These are phyloP conservation scores for Elsinoe arachidis DNA, from an alignment of 2,329 filamentous ascomycete genomes.

Conservation along the genomic window DNA sequence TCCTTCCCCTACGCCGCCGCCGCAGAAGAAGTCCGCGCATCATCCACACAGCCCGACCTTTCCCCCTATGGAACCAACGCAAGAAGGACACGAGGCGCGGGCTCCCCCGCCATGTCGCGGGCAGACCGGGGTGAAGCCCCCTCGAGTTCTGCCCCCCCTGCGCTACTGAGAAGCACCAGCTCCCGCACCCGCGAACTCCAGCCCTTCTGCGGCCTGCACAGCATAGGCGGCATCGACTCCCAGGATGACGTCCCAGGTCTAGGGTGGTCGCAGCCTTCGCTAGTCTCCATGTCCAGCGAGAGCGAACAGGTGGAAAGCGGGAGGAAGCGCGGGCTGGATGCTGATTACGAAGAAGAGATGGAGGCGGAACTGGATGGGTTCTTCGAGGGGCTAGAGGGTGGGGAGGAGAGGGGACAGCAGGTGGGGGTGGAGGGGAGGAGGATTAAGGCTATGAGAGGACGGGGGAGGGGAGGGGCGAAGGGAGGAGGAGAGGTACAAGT, in stretches of 20 bases:
- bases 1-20: slow-evolving; percentile 9
- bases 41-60: background rate
- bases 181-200: slow-evolving; percentile 50
- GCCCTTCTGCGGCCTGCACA: slow-evolving; percentile 75
- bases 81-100: background rate
- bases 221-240: slow-evolving; percentile 57
- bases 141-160: background rate
- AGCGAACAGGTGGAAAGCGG: slow-evolving; percentile 6
- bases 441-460: slow-evolving; percentile 28
- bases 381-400: slow-evolving; percentile 22
- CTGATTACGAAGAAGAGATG: slow-evolving; percentile 29
- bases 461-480: slow-evolving; percentile 19
- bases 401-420: background rate
- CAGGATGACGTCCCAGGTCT: slow-evolving; percentile 38
- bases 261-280: slow-evolving; percentile 28
- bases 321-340: slow-evolving; percentile 3
- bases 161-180: background rate
- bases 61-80: background rate
- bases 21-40: background rate
- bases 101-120: background rate
- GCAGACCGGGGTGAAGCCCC: background rate
- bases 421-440: slow-evolving; percentile 20
- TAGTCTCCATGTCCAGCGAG: slow-evolving; percentile 22
- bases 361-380: slow-evolving; percentile 29
- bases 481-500: slow-evolving; percentile 7